phyloP scores from a whole-genome alignment of 768 basidiomycete species.

The Russula abietina region DNA sequence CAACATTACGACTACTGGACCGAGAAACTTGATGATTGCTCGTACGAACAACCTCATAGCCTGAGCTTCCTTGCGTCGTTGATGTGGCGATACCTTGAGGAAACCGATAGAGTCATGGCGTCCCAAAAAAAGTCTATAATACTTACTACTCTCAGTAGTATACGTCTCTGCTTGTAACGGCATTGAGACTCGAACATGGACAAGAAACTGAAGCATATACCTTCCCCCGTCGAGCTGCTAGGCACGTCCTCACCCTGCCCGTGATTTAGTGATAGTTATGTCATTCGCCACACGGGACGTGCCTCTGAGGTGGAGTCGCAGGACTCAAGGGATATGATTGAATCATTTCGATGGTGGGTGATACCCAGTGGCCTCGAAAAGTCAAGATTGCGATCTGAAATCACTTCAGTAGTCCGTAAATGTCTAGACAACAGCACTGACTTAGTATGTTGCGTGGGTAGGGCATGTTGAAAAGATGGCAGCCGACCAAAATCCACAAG shows the following conservation, averaged over 20 bases:
- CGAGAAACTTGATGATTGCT: not conserved
- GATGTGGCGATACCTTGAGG: not conserved
- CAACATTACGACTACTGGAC: not conserved
- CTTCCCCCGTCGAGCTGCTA: not conserved
- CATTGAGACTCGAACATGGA: not conserved
- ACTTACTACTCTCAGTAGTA: not conserved
- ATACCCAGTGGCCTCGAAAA: not conserved
- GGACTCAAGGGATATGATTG: constrained; percentile 14
- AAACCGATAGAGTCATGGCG: not conserved
- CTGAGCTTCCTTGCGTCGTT: not conserved
- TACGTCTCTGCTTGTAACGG: not conserved
- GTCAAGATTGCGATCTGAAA: not conserved
- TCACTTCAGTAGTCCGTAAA: not conserved
- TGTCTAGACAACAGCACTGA: too few relatives aligned
- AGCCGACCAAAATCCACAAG: too few relatives aligned
- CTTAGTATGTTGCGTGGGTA: too few relatives aligned
- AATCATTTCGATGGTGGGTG: not conserved
- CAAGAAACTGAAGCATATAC: not conserved
- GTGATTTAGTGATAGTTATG: not conserved
- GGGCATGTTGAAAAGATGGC: too few relatives aligned
- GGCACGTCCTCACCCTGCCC: not conserved
- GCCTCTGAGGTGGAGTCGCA: not conserved
- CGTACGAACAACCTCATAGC: not conserved
- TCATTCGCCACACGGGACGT: not conserved
- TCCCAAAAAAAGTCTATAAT: not conserved